These are phyloP conservation scores for Dipteronia sinensis DNA, from an alignment of 345 rosid species.

Conservation along the genomic window DNA sequence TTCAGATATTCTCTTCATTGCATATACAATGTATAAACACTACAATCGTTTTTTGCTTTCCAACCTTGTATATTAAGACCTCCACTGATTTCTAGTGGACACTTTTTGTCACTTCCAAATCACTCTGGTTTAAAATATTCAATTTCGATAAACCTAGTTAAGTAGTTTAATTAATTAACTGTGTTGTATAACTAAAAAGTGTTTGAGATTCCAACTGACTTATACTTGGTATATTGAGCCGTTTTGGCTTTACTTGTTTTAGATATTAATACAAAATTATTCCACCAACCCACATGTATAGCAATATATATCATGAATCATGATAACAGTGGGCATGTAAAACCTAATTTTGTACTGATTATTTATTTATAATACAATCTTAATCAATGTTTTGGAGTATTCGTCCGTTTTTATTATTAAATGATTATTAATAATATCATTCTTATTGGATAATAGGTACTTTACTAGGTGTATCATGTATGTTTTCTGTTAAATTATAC, in stretches of 20 bases:
- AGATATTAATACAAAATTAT: neutral
- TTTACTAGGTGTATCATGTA: too few relatives aligned
- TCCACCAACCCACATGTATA: conserved; percentile 14
- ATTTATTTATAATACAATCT: neutral
- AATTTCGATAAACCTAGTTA: neutral
- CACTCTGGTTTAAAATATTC: neutral
- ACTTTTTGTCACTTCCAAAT: neutral
- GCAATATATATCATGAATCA: neutral
- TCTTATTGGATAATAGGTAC: too few relatives aligned
- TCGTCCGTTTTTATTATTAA: neutral
- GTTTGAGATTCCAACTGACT: neutral
- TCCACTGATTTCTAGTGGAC: conserved; percentile 9
- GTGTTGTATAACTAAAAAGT: neutral
- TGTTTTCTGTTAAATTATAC: neutral
- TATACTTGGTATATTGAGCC: neutral
- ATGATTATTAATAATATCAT: too few relatives aligned
- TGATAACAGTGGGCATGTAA: neutral
- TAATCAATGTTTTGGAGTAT: neutral
- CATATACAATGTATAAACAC: neutral
- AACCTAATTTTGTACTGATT: neutral
- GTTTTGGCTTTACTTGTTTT: neutral
- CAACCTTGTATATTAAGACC: neutral
- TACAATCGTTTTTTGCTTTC: neutral
- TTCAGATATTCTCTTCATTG: neutral
- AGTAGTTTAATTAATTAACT: neutral